A percentile compares a stretch with the other conserved stretches of the same genome.
phyloP scores from a whole-genome alignment of 2,329 filamentous ascomycete species.

The Sarocladium strictum region DNA sequence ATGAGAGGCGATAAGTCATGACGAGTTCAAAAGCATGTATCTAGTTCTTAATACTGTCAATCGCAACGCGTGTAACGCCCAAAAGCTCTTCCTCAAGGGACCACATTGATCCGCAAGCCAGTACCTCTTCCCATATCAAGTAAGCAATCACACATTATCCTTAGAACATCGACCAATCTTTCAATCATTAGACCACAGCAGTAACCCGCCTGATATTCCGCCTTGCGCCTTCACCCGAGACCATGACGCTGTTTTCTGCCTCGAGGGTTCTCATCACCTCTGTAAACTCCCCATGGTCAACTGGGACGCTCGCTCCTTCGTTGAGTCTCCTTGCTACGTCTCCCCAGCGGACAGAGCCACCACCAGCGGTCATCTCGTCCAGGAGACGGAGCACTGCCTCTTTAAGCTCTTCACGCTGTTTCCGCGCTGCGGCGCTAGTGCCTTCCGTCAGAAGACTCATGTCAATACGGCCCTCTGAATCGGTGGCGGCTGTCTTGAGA shows the following conservation, averaged over 20 bases:
- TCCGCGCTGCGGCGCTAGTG: conserved; percentile 81
- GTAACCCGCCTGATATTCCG: conserved; percentile 75
- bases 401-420: conserved; percentile 79
- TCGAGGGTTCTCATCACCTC: conserved; percentile 77
- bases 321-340: conserved; percentile 69
- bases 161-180: conserved; percentile 6
- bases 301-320: conserved; percentile 62
- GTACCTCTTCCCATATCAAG: background rate
- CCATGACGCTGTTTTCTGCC: conserved; percentile 74
- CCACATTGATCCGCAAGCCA: background rate
- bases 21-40: background rate
- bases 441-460: conserved; percentile 95
- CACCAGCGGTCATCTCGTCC: conserved; percentile 70
- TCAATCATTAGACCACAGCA: conserved; percentile 28
- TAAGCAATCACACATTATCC: conserved; percentile 9
- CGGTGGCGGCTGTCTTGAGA: conserved; percentile 95
- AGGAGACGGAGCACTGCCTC: conserved; percentile 66
- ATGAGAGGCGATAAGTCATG: background rate
- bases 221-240: conserved; percentile 78
- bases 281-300: conserved; percentile 76
- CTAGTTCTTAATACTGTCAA: background rate
- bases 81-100: background rate
- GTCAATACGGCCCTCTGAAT: conserved; percentile 86
- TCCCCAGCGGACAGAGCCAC: conserved; percentile 65
- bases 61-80: background rate